Conservation (phyloP, 208 protist species). For the Leishmania tropica region DNA sequence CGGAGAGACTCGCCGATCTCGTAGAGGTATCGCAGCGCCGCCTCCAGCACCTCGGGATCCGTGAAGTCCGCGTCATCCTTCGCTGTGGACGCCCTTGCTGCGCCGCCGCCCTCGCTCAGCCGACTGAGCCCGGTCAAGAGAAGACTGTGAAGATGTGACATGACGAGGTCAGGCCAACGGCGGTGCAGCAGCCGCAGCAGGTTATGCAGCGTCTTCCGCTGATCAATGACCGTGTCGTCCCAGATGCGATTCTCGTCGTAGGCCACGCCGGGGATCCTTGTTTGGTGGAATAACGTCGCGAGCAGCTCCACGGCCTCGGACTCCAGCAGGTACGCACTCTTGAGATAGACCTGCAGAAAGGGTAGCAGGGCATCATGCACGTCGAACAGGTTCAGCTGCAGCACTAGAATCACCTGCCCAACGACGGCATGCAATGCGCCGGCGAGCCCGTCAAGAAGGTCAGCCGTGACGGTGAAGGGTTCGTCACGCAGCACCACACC, state of each 20-base stretch:
- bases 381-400: conserved; percentile 40
- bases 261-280: conserved; percentile 41
- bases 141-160: conserved; percentile 49
- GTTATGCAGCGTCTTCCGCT: conserved; percentile 69
- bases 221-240: conserved; percentile 64
- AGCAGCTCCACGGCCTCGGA: conserved; percentile 60
- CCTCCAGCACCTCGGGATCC: conserved; percentile 57
- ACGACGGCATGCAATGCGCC: conserved; percentile 53
- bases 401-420: conserved; percentile 34
- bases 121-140: conserved; percentile 15
- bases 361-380: conserved; percentile 46
- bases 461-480: conserved; percentile 33
- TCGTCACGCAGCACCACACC: conserved; percentile 32
- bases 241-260: conserved; percentile 48
- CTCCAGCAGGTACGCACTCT: conserved; percentile 51
- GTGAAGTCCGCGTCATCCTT: conserved; percentile 32
- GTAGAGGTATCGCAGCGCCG: conserved; percentile 74
- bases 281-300: conserved; percentile 49
- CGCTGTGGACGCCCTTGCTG: background rate
- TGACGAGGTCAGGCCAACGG: conserved; percentile 46
- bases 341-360: conserved; percentile 66
- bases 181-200: conserved; percentile 66
- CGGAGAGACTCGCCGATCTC: conserved; percentile 71
- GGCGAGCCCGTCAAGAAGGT: conserved; percentile 35
- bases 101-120: conserved; percentile 13